phyloP scores from a whole-genome alignment of 1,139 yeast species.

The Blastobotrys proliferans region DNA sequence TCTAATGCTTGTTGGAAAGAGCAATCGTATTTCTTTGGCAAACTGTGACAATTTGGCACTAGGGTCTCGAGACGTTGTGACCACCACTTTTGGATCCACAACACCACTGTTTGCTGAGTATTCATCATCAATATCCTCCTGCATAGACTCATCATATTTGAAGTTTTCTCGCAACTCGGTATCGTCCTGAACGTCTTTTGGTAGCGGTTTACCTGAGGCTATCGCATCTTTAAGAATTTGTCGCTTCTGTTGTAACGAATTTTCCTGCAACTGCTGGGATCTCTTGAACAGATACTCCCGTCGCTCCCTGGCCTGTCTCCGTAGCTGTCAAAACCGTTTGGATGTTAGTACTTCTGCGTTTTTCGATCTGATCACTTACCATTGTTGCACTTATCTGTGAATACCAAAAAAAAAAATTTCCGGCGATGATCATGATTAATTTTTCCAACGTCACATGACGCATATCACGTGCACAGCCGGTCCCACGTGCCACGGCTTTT shows the following conservation, averaged over 20 bases:
- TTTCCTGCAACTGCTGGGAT: constrained; percentile 85
- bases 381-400: no score
- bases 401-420: no score
- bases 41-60: constrained; percentile 80
- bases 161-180: constrained; percentile 72
- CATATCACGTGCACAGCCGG: no score
- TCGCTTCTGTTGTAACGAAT: constrained; percentile 78
- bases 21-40: constrained; percentile 82
- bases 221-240: constrained; percentile 82
- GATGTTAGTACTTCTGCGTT: not conserved
- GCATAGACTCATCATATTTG: constrained; percentile 72
- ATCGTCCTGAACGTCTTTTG: constrained; percentile 89
- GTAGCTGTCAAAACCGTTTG: constrained; percentile 20
- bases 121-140: constrained; percentile 70
- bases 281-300: constrained; percentile 87
- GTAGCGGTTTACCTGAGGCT: constrained; percentile 86
- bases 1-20: constrained; percentile 86
- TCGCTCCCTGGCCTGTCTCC: constrained; percentile 94
- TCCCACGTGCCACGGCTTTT: no score
- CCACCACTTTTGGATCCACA: constrained; percentile 85
- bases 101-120: constrained; percentile 84
- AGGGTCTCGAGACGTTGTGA: constrained; percentile 93
- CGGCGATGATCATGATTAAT: no score
- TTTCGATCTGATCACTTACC: not conserved
- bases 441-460: no score